Evolutionary conservation across 495 filamentous ascomycete species (phyloP).

Genomic region (Aspergillus sclerotiicarbonarius): DNA sequence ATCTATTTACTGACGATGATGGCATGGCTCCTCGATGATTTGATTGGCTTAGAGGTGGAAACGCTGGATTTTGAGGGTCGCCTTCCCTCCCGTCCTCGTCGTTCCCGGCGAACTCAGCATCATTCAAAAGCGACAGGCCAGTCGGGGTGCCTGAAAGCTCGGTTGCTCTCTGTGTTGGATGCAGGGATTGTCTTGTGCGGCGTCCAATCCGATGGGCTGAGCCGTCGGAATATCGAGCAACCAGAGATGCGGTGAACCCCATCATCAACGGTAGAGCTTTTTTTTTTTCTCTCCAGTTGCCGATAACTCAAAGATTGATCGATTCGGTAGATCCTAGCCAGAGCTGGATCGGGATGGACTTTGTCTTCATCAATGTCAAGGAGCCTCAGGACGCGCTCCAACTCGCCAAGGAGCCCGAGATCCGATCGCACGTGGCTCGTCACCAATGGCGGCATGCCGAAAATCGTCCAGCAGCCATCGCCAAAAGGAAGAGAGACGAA

Average conservation of each 20-base stretch:
- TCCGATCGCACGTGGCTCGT: slow-evolving; percentile 34
- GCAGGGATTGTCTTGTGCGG: too few species aligned
- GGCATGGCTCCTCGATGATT: too few species aligned
- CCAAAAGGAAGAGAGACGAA: slow-evolving; percentile 8
- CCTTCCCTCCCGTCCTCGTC: too few species aligned
- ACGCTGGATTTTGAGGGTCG: too few species aligned
- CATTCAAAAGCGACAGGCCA: too few species aligned
- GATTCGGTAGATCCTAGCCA: background rate
- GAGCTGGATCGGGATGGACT: slow-evolving; percentile 12
- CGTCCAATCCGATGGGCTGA: background rate
- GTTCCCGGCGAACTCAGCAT: too few species aligned
- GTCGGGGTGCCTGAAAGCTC: too few species aligned
- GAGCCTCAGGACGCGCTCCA: slow-evolving; percentile 27
- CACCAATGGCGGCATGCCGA: slow-evolving; percentile 26
- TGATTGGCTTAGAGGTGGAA: too few species aligned
- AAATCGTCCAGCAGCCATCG: slow-evolving; percentile 6
- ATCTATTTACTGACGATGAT: too few species aligned
- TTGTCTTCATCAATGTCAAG: slow-evolving; percentile 33
- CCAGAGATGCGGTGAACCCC: background rate
- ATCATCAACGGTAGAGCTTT: background rate
- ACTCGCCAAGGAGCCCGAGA: slow-evolving; percentile 24
- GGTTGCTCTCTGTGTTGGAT: too few species aligned
- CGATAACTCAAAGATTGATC: background rate
- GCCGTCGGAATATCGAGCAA: background rate
- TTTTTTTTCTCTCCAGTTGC: background rate